Conservation (phyloP, 148 eudicot genomes). For the Amaranthus hypochondriacus region DNA sequence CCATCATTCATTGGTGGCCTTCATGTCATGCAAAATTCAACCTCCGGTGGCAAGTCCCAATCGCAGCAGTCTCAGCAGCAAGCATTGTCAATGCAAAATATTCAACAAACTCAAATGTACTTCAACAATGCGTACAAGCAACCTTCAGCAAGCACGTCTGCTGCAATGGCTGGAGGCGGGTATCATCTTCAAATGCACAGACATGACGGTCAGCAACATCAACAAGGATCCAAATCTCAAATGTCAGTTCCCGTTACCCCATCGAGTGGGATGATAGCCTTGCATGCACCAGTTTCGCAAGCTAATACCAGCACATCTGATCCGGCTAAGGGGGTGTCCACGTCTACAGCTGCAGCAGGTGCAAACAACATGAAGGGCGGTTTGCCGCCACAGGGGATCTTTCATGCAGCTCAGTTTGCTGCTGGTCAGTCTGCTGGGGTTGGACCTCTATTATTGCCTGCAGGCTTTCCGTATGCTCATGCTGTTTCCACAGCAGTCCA, state of each 20-base stretch:
- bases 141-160: conserved; percentile 34
- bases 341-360: conserved; percentile 40
- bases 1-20: conserved; percentile 74
- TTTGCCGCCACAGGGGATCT: conserved; percentile 42
- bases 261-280: conserved; percentile 68
- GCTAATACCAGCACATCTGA: conserved; percentile 44
- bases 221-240: conserved; percentile 29
- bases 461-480: conserved; percentile 54
- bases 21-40: conserved; percentile 40
- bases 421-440: conserved; percentile 44
- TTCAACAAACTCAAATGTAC: conserved; percentile 58
- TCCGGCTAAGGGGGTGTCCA: conserved; percentile 58
- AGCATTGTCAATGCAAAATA: conserved; percentile 38
- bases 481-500: conserved; percentile 52
- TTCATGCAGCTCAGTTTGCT: conserved; percentile 50
- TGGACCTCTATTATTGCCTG: conserved; percentile 40
- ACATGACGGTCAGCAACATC: conserved; percentile 53
- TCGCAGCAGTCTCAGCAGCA: conserved; percentile 44
- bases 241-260: conserved; percentile 34
- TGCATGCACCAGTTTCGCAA: conserved; percentile 38
- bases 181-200: conserved; percentile 58
- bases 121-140: conserved; percentile 55
- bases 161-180: conserved; percentile 37
- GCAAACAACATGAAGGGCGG: conserved; percentile 52
- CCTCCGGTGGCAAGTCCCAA: conserved; percentile 40